A percentile compares a stretch with the other conserved stretches of the same genome.
phyloP scores from a whole-genome alignment of 1,284 basidiomycete genomes.

The Pseudozyma hubeiensis region DNA sequence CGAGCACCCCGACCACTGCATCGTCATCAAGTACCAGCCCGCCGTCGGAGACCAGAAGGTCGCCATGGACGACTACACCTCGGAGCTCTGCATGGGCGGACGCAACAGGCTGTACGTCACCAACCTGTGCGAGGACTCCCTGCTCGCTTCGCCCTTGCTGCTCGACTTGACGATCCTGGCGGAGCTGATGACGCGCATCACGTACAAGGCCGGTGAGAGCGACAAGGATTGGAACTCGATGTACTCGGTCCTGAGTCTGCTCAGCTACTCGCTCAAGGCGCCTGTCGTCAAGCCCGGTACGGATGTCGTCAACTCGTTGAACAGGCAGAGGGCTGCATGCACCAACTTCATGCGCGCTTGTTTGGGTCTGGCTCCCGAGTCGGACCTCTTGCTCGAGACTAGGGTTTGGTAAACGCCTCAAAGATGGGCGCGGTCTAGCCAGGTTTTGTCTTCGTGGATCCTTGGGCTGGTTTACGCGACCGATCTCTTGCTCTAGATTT shows the following conservation, averaged over 20 bases:
- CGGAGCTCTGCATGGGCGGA: slow-evolving; percentile 78
- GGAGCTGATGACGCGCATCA: slow-evolving; percentile 91
- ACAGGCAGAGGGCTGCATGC: slow-evolving; percentile 91
- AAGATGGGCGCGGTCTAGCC: too few relatives aligned
- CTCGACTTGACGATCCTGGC: slow-evolving; percentile 92
- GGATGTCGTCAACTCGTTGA: slow-evolving; percentile 94
- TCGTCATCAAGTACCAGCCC: slow-evolving; percentile 77
- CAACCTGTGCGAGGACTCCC: slow-evolving; percentile 78
- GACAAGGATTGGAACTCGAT: slow-evolving; percentile 60
- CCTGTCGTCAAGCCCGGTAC: slow-evolving; percentile 95
- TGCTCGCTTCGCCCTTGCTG: slow-evolving; percentile 94
- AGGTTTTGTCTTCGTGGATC: too few relatives aligned
- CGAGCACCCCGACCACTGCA: slow-evolving; percentile 96
- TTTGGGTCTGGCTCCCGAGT: slow-evolving; percentile 65
- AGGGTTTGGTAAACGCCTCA: slow-evolving; percentile 52
- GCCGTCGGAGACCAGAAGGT: slow-evolving; percentile 88
- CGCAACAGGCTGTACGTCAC: slow-evolving; percentile 68
- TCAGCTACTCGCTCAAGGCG: slow-evolving; percentile 79
- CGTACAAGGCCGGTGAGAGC: slow-evolving; percentile 73
- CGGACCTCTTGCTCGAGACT: slow-evolving; percentile 65
- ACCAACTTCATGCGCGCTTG: slow-evolving; percentile 84
- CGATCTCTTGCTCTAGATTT: too few relatives aligned
- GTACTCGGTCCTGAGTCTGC: slow-evolving; percentile 66
- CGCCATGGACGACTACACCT: slow-evolving; percentile 98
- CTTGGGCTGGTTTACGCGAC: too few relatives aligned